Base-by-base conservation (phyloP, 202 grass and related monocot genomes). In the Setaria viridis region DNA sequence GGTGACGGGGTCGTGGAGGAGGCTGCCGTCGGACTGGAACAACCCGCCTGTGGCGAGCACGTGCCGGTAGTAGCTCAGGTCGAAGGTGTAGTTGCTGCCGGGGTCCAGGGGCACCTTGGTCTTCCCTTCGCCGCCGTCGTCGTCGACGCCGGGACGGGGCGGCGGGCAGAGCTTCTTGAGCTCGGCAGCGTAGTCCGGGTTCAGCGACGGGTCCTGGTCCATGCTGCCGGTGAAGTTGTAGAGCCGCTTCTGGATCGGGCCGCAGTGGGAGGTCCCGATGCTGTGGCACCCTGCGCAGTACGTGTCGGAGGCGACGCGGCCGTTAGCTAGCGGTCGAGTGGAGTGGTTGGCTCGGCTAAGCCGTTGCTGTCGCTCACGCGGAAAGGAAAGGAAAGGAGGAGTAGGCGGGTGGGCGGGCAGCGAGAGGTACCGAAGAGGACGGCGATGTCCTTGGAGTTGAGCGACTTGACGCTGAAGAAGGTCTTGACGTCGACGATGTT, bases 251-350 rank as follows among this genome's bases (percentile, higher is more conserved):
- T 81, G 84, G 80, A 95, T 90, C 29, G 96, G 81, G 6, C 50
- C 81, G 84, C 95, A 98, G 58, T 98, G 95, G 2, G 95, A 93
- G 34, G 87, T 92, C 14, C 95, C 92, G 42, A 95, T 98, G 56
- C 90, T 77, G 85, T 97, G 95, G 43, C 84, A 88, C 9, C 86
- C 95, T 97, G 83, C 9, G 9, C 43, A 46, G 43, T 25, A 45
- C 32, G 62, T 1, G 62, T 35, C 30, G 20, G 17, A 49, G n/a
- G 21, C 19, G 49, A 13, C 39, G 12, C 76, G 54, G 32, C 11
- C 68, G 45, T 59, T 51, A 33, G 16, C 32, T 67, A 51, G 49
- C 46, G 17, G 62, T 80, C n/a, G 21, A 17, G 56, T 5, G 35
- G 19, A 19, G 45, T n/a, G 29, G 33, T 19, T 79, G 34, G 78